Evolutionary conservation across 2,329 filamentous ascomycete genomes (phyloP).

Genomic region (Fonsecaea erecta): DNA sequence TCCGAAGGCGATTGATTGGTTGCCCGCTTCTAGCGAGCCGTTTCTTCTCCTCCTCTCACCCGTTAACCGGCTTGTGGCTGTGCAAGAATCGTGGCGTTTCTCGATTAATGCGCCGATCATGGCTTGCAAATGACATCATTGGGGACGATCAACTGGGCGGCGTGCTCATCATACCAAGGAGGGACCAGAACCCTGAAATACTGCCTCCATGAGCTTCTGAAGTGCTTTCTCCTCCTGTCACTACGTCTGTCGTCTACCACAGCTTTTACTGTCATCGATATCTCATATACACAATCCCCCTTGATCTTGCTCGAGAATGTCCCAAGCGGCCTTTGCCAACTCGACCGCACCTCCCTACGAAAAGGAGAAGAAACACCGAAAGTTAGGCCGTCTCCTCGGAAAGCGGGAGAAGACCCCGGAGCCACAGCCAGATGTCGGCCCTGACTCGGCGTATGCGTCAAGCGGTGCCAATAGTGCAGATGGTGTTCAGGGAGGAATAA

Average conservation of each 20-base stretch:
- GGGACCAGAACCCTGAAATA: slow-evolving; percentile 22
- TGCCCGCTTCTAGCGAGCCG: neutral
- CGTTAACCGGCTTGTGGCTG: slow-evolving; percentile 19
- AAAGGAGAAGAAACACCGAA: slow-evolving; percentile 65
- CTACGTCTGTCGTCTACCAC: neutral
- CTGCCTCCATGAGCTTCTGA: slow-evolving; percentile 3
- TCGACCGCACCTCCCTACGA: slow-evolving; percentile 41
- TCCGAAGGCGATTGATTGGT: slow-evolving; percentile 15
- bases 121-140: slow-evolving; percentile 27
- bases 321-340: slow-evolving; percentile 23
- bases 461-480: slow-evolving; percentile 31
- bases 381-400: slow-evolving; percentile 64
- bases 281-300: neutral
- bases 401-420: slow-evolving; percentile 27
- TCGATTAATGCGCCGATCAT: slow-evolving; percentile 19
- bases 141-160: slow-evolving; percentile 6
- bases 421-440: slow-evolving; percentile 16
- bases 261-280: neutral
- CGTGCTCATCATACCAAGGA: slow-evolving; percentile 4
- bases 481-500: slow-evolving; percentile 14
- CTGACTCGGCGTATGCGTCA: slow-evolving; percentile 36
- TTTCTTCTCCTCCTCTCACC: slow-evolving; percentile 1
- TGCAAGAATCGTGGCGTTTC: slow-evolving; percentile 21
- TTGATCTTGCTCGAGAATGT: slow-evolving; percentile 16
- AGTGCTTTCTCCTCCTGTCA: neutral